Evolutionary conservation across 768 basidiomycete genomes (phyloP).

Genomic region (Kwoniella mangroviensis): DNA sequence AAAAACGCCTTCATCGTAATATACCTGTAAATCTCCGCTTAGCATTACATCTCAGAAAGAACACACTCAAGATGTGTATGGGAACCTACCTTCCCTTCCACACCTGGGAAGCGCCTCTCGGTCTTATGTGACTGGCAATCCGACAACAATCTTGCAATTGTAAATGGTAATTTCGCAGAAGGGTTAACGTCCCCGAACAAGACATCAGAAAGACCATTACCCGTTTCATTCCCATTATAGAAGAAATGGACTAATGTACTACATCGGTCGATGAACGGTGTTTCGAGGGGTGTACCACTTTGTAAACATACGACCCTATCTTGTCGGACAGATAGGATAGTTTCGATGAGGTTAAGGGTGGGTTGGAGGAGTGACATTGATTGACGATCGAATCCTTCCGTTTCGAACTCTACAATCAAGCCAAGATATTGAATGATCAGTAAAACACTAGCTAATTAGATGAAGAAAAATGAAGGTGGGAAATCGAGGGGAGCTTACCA

Average conservation of each 20-base stretch:
- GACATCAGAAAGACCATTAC: constrained; percentile 44
- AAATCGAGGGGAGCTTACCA: constrained; percentile 40
- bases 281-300: constrained; percentile 61
- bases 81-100: not conserved
- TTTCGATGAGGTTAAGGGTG: constrained; percentile 38
- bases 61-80: not conserved
- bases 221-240: constrained; percentile 43
- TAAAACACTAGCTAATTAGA: no score
- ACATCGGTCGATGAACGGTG: constrained; percentile 70
- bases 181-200: constrained; percentile 44
- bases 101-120: not conserved
- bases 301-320: constrained; percentile 22
- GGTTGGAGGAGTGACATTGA: constrained; percentile 59
- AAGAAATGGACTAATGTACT: constrained; percentile 65
- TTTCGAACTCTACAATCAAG: constrained; percentile 67
- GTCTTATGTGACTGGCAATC: constrained; percentile 58
- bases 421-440: no score
- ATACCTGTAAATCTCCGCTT: constrained; percentile 14
- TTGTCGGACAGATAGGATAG: constrained; percentile 41
- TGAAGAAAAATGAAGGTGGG: no score
- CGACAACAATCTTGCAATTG: constrained; percentile 66
- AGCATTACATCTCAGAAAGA: not conserved
- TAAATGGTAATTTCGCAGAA: constrained; percentile 36
- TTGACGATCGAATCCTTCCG: constrained; percentile 72
- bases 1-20: constrained; percentile 48